Percentiles rank a stretch among this genome's conserved stretches.
phyloP scores from a whole-genome alignment of 208 protist genomes.

The Leptomonas pyrrhocoris region DNA sequence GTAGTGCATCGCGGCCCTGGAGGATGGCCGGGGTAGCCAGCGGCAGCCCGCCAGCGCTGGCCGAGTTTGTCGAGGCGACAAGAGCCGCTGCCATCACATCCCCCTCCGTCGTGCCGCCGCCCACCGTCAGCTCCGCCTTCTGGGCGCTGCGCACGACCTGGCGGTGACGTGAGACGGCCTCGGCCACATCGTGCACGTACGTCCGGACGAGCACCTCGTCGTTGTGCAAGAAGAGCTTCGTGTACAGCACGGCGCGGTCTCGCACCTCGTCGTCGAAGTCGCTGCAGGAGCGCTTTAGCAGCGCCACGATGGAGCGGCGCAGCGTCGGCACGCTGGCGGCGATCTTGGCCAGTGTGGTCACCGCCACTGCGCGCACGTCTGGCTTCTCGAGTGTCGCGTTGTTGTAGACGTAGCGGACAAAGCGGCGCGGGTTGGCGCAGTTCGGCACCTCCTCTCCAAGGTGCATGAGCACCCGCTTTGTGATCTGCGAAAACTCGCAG shows the following conservation, averaged over 20 bases:
- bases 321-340: constrained; percentile 89
- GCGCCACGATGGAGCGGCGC: constrained; percentile 82
- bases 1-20: constrained; percentile 72
- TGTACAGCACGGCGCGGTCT: constrained; percentile 96
- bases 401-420: constrained; percentile 98
- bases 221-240: constrained; percentile 81
- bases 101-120: constrained; percentile 8
- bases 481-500: constrained; percentile 97
- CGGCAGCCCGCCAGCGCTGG: not conserved
- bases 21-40: constrained; percentile 37
- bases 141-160: constrained; percentile 17
- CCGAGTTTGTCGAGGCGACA: constrained; percentile 8
- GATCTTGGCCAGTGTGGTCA: constrained; percentile 98
- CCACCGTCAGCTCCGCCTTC: not conserved
- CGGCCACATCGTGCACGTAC: constrained; percentile 78
- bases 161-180: constrained; percentile 48
- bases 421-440: constrained; percentile 85
- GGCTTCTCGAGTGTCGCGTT: constrained; percentile 94
- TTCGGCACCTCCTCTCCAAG: constrained; percentile 96
- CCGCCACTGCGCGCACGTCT: constrained; percentile 94
- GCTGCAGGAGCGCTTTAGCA: constrained; percentile 91
- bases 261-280: constrained; percentile 99
- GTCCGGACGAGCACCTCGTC: constrained; percentile 68
- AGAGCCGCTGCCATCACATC: constrained; percentile 28
- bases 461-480: constrained; percentile 95